Evolutionary conservation across 2,329 filamentous ascomycete species (phyloP).

Genomic region (Sarocladiaceae sp.): DNA sequence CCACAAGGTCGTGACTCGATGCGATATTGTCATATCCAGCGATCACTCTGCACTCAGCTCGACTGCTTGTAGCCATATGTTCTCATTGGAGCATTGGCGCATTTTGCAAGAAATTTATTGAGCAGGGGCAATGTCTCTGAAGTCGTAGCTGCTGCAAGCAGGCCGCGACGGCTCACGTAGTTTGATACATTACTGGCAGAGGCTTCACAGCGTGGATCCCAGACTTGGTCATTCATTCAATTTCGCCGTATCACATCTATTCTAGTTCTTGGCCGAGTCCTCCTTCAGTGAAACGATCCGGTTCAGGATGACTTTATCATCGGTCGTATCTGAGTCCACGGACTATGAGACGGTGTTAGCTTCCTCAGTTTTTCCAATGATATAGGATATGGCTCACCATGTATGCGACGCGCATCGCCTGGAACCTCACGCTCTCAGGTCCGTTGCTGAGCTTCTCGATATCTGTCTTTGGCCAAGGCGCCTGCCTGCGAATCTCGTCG

Average conservation of each 20-base stretch:
- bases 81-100: no score
- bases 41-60: no score
- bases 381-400: slow-evolving; percentile 47
- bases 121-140: no score
- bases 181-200: no score
- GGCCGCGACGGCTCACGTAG: no score
- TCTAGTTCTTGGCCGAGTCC: slow-evolving; percentile 55
- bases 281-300: slow-evolving; percentile 84
- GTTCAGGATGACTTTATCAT: slow-evolving; percentile 73
- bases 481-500: slow-evolving; percentile 63
- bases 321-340: slow-evolving; percentile 67
- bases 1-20: no score
- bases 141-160: no score
- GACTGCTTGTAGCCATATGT: no score
- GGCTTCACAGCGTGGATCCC: no score
- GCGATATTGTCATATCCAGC: no score
- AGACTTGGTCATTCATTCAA: no score
- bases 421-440: slow-evolving; percentile 76
- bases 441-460: slow-evolving; percentile 54
- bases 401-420: slow-evolving; percentile 83
- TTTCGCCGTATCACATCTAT: background rate
- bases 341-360: slow-evolving; percentile 28
- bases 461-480: slow-evolving; percentile 79
- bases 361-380: background rate
- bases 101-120: no score